Evolutionary conservation across 2,329 filamentous ascomycete genomes (phyloP).

Genomic region (Lachnum nothofagi): DNA sequence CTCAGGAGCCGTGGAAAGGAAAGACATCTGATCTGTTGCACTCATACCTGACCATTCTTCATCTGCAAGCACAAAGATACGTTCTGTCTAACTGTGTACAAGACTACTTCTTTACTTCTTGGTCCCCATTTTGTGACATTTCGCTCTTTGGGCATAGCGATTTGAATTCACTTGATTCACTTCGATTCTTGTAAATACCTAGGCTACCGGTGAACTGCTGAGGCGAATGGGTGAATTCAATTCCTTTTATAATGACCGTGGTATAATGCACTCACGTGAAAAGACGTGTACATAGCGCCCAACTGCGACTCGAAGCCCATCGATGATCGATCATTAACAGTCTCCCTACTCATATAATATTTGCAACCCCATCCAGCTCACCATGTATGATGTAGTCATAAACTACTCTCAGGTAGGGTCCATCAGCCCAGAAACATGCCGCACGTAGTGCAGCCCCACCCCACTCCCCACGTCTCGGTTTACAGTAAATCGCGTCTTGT

Average conservation of each 20-base stretch:
- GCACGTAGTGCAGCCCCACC: too few relatives aligned
- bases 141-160: conserved; percentile 18
- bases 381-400: too few relatives aligned
- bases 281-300: too few relatives aligned
- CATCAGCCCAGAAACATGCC: too few relatives aligned
- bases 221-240: too few relatives aligned
- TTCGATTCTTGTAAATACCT: conserved; percentile 24
- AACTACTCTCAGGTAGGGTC: too few relatives aligned
- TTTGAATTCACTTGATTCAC: conserved; percentile 22
- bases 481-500: conserved; percentile 18
- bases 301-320: too few relatives aligned
- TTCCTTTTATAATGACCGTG: too few relatives aligned
- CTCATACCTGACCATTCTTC: conserved; percentile 13
- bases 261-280: not conserved
- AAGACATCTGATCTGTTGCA: conserved; percentile 31
- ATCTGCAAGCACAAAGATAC: conserved; percentile 14
- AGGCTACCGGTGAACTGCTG: not conserved
- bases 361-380: too few relatives aligned
- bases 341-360: too few relatives aligned
- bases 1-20: conserved; percentile 24
- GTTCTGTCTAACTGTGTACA: conserved; percentile 14
- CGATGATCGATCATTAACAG: too few relatives aligned
- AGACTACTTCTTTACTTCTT: conserved; percentile 16
- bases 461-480: not conserved
- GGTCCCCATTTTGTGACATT: conserved; percentile 14